Conservation (phyloP, 352 stramenopile species). For the Phytophthora brassicae region DNA sequence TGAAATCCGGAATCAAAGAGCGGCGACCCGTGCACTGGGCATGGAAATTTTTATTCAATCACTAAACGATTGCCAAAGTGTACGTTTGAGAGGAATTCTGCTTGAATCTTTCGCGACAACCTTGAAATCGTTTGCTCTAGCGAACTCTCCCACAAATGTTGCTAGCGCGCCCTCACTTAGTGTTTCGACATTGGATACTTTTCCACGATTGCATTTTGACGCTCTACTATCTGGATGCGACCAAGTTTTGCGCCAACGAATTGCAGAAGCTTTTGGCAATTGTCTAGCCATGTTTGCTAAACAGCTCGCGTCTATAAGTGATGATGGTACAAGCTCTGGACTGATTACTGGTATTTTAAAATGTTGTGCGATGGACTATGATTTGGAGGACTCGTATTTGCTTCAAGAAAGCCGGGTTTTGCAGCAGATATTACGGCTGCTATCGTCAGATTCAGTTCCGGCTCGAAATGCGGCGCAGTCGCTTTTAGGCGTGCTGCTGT, state of each 20-base stretch:
- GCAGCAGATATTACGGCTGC: constrained; percentile 49
- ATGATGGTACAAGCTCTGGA: constrained; percentile 26
- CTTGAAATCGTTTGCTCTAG: constrained; percentile 41
- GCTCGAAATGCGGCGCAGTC: constrained; percentile 60
- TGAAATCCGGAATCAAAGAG: constrained; percentile 47
- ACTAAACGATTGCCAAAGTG: constrained; percentile 29
- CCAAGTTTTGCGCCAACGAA: constrained; percentile 37
- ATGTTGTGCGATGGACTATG: constrained; percentile 65
- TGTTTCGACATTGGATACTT: constrained; percentile 9
- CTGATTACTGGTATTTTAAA: constrained; percentile 56
- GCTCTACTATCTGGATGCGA: constrained; percentile 57
- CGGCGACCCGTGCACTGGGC: constrained; percentile 41
- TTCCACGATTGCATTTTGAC: constrained; percentile 58
- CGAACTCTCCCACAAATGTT: constrained; percentile 33
- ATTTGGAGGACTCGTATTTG: constrained; percentile 75
- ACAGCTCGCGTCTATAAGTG: constrained; percentile 24
- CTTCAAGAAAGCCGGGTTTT: constrained; percentile 67
- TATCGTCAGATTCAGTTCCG: constrained; percentile 43
- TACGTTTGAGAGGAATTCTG: constrained; percentile 38
- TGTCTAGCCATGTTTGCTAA: constrained; percentile 43
- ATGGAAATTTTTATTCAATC: constrained; percentile 48
- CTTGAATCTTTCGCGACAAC: constrained; percentile 50
- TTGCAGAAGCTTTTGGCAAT: constrained; percentile 52
- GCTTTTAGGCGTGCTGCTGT: constrained; percentile 57
- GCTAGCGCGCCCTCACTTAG: constrained; percentile 3